These are phyloP conservation scores for Niveomyces coronatus DNA, from an alignment of 2,329 filamentous ascomycete genomes.

Conservation along the genomic window DNA sequence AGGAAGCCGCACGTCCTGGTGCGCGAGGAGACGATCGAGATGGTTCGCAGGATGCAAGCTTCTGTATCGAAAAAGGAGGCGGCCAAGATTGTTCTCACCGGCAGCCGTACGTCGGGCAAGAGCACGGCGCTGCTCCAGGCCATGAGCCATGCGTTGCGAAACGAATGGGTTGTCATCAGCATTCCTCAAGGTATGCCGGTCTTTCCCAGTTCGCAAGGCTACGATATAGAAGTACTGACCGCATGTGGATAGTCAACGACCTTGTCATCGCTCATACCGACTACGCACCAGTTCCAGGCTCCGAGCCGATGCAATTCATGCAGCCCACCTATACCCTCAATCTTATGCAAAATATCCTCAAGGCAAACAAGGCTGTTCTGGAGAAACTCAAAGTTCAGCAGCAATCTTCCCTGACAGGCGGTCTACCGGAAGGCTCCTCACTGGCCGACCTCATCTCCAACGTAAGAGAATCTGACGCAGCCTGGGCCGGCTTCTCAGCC, in stretches of 20 bases:
- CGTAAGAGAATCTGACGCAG: conserved; percentile 62
- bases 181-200: conserved; percentile 67
- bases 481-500: conserved; percentile 71
- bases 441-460: conserved; percentile 61
- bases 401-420: conserved; percentile 32
- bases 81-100: conserved; percentile 58
- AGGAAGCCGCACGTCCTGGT: conserved; percentile 69
- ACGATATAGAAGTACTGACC: background rate
- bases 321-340: conserved; percentile 70
- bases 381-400: conserved; percentile 34
- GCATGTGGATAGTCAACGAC: conserved; percentile 53
- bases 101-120: conserved; percentile 70
- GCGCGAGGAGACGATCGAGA: conserved; percentile 63
- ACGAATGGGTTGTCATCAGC: conserved; percentile 80
- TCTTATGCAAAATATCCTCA: conserved; percentile 61
- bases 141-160: conserved; percentile 68
- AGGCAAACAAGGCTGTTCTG: conserved; percentile 62
- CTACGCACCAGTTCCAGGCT: conserved; percentile 60
- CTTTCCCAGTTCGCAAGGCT: background rate
- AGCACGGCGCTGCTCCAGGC: conserved; percentile 78
- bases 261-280: conserved; percentile 70
- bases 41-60: conserved; percentile 53
- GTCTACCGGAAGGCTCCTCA: conserved; percentile 44
- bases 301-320: conserved; percentile 51
- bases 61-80: conserved; percentile 43